A percentile compares a stretch with the other conserved stretches of the same genome.
phyloP scores from a whole-genome alignment of 2,329 filamentous ascomycete genomes.

The Cladosporium sp. region DNA sequence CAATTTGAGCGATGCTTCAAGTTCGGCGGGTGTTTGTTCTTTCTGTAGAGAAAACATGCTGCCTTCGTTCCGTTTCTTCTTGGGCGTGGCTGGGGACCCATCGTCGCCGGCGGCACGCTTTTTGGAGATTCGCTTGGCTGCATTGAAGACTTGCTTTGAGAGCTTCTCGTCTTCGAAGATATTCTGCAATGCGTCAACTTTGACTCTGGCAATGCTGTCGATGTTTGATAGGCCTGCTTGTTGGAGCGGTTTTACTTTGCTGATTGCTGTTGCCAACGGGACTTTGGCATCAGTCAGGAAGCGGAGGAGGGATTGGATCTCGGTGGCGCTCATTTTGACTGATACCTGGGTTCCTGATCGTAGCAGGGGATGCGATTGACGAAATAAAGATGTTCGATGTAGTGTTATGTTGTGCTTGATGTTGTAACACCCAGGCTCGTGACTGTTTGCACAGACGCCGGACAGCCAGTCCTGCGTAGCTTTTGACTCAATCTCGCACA shows the following conservation, averaged over 20 bases:
- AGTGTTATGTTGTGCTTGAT: background rate
- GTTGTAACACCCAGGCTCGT: background rate
- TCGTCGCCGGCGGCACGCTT: slow-evolving; percentile 46
- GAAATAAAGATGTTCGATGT: background rate
- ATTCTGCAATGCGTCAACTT: slow-evolving; percentile 39
- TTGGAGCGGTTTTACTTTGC: slow-evolving; percentile 53
- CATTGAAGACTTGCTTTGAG: slow-evolving; percentile 53
- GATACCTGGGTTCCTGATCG: background rate
- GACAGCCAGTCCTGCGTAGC: background rate
- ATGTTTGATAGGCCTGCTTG: slow-evolving; percentile 43
- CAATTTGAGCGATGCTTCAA: slow-evolving; percentile 60
- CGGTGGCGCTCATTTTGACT: slow-evolving; percentile 16
- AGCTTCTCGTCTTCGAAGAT: slow-evolving; percentile 51
- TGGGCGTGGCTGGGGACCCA: slow-evolving; percentile 26
- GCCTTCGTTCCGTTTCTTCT: slow-evolving; percentile 32
- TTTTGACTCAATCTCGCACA: too few relatives aligned
- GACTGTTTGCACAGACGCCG: background rate
- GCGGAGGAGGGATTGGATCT: slow-evolving; percentile 43
- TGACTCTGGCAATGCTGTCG: slow-evolving; percentile 47
- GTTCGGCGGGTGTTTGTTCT: slow-evolving; percentile 45
- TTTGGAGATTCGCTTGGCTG: slow-evolving; percentile 54
- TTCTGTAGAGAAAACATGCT: slow-evolving; percentile 28
- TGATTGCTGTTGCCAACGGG: slow-evolving; percentile 51
- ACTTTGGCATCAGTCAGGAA: slow-evolving; percentile 57
- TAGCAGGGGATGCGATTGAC: background rate